A percentile compares a stretch with the other conserved stretches of the same genome.
Conservation (phyloP, 1,139 yeast species). For the Saccharomyces hybrid region DNA sequence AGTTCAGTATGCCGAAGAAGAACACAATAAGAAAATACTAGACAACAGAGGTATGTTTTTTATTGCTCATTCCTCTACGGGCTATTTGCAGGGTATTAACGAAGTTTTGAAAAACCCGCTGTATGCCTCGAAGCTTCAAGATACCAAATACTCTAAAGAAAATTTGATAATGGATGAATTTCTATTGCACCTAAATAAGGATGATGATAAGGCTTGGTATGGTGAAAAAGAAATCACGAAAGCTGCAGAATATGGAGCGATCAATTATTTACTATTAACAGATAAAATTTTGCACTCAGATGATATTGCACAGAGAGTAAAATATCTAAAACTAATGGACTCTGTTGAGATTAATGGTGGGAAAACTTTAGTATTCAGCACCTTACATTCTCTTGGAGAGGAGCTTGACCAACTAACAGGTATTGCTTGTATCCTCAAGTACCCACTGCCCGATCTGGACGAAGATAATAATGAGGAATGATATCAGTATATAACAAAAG, state of each 20-base stretch:
- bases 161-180: constrained; percentile 66
- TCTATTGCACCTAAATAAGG: constrained; percentile 65
- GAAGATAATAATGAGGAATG: constrained; percentile 44
- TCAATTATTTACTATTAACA: constrained; percentile 64
- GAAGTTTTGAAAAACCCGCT: constrained; percentile 72
- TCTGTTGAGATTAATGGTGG: constrained; percentile 66
- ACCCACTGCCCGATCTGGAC: constrained; percentile 79
- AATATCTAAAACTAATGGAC: constrained; percentile 62
- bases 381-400: constrained; percentile 82
- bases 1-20: constrained; percentile 46
- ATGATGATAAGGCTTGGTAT: constrained; percentile 86
- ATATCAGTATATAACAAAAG: background rate
- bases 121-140: constrained; percentile 56
- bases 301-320: constrained; percentile 59
- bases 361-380: constrained; percentile 69
- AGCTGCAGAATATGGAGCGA: constrained; percentile 74
- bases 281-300: constrained; percentile 75
- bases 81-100: constrained; percentile 83
- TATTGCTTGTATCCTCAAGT: constrained; percentile 76
- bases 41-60: constrained; percentile 62
- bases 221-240: constrained; percentile 73
- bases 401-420: constrained; percentile 88
- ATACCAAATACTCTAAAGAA: constrained; percentile 79
- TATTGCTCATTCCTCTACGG: constrained; percentile 80
- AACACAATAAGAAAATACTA: constrained; percentile 48